A percentile compares a stretch with the other conserved stretches of the same genome.
Conservation (phyloP, 345 rosid genomes). For the Capsella bursapastoris region DNA sequence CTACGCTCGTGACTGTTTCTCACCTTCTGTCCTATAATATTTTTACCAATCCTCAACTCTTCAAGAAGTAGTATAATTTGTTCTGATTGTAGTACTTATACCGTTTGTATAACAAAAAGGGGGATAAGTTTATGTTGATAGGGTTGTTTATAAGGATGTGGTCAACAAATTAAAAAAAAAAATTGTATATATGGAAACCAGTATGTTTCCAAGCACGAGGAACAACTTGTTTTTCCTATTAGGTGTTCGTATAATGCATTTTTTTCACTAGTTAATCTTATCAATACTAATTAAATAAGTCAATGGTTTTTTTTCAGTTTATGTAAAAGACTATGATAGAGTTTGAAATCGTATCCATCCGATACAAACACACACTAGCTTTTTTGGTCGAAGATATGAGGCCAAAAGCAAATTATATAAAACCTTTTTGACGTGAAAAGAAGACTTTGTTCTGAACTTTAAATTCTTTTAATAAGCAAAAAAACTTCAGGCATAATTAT, state of each 20-base stretch:
- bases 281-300: not conserved
- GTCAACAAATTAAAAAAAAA: not conserved
- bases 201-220: not conserved
- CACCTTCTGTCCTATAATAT: conserved; percentile 22
- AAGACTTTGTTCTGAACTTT: not conserved
- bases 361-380: not conserved
- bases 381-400: not conserved
- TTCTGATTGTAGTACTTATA: not conserved
- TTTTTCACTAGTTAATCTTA: not conserved
- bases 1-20: conserved; percentile 44
- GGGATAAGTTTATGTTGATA: not conserved
- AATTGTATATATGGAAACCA: not conserved
- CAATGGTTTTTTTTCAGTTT: not conserved
- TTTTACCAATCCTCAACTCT: conserved; percentile 8
- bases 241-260: conserved; percentile 2
- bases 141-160: conserved; percentile 13
- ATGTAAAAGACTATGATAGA: not conserved
- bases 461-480: not conserved
- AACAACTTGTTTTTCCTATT: not conserved
- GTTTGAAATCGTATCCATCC: not conserved
- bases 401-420: not conserved
- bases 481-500: not conserved
- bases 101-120: not conserved
- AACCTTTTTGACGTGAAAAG: not conserved
- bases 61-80: not conserved